Conservation (phyloP, 78 protist species). For the Emiliania huxleyi region DNA sequence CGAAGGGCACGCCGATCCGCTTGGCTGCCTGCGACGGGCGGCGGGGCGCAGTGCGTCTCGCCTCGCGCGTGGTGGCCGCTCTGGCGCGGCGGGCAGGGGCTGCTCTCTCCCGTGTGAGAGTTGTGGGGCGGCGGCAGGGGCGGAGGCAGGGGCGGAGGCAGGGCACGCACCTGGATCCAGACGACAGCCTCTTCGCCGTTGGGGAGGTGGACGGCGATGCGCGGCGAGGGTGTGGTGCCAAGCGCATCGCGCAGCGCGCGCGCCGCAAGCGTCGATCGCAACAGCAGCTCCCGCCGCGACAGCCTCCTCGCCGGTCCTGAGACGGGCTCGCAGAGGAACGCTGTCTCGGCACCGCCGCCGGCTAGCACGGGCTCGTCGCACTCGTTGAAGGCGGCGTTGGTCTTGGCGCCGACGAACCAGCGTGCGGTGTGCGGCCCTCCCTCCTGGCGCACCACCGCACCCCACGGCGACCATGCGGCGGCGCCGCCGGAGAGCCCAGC, state of each 20-base stretch:
- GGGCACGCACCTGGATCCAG: no score
- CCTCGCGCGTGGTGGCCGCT: no score
- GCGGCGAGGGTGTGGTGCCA: neutral
- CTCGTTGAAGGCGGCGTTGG: neutral
- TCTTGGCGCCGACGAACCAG: neutral
- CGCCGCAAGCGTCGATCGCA: neutral
- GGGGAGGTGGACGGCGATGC: neutral
- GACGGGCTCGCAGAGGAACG: neutral
- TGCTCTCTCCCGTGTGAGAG: no score
- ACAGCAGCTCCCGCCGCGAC: neutral
- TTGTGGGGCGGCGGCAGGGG: no score
- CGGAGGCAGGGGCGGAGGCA: no score
- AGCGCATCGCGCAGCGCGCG: neutral
- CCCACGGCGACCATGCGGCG: neutral
- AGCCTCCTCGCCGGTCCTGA: neutral
- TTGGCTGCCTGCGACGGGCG: neutral
- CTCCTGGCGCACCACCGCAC: neutral
- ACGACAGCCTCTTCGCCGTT: neutral
- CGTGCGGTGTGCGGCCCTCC: neutral
- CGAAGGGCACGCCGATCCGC: neutral
- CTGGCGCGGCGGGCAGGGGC: no score
- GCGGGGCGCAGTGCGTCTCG: no score
- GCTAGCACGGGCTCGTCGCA: neutral
- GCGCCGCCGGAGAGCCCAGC: neutral
- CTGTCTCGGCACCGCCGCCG: neutral